phyloP scores from a whole-genome alignment of 2,329 filamentous ascomycete species.

The Fusarium tupiense region DNA sequence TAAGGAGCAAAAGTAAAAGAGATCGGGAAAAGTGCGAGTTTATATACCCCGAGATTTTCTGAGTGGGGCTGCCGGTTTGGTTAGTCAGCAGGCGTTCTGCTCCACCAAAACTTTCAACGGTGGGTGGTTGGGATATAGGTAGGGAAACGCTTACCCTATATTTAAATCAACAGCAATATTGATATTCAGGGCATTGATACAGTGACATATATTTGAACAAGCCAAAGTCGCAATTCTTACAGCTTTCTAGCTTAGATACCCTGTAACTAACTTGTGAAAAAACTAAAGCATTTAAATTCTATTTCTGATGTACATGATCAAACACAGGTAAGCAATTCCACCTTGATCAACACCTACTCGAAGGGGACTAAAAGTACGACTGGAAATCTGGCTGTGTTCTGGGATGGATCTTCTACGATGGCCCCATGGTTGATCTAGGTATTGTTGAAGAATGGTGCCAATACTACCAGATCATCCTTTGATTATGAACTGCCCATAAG shows the following conservation, averaged over 20 bases:
- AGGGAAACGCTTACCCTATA: neutral
- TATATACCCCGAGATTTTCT: slow-evolving; percentile 34
- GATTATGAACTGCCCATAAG: neutral
- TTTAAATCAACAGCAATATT: neutral
- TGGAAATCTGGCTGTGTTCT: neutral
- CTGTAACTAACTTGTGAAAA: neutral
- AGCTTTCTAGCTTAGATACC: accelerated
- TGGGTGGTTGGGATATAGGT: neutral
- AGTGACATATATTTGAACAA: neutral
- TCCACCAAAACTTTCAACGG: neutral
- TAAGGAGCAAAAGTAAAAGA: slow-evolving; percentile 55
- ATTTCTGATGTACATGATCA: neutral
- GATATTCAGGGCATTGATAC: neutral
- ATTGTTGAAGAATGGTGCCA: neutral
- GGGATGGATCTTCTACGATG: too few relatives aligned
- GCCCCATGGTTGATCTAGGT: neutral
- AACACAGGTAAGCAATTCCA: neutral
- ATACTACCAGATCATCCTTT: neutral
- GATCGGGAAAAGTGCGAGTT: slow-evolving; percentile 31
- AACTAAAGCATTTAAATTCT: neutral
- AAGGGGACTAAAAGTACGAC: neutral
- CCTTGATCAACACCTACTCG: neutral
- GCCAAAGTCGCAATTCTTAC: neutral
- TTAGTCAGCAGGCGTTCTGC: slow-evolving; percentile 31
- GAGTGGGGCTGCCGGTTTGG: slow-evolving; percentile 33